Conservation (phyloP, 208 protist genomes). For the Giardia duodenalis region DNA sequence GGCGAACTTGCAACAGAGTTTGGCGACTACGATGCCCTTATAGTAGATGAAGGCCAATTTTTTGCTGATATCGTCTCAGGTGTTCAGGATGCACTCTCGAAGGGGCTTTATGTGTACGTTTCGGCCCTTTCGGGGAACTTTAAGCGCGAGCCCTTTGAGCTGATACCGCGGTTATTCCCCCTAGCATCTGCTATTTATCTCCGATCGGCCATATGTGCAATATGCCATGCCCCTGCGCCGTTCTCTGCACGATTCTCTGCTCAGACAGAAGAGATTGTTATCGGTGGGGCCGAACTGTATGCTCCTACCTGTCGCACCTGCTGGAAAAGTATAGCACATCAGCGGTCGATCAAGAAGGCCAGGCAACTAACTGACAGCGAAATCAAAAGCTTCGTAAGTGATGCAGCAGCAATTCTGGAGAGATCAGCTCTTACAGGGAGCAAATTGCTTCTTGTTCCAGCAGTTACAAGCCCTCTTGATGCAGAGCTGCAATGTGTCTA, state of each 20-base stretch:
- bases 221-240: conserved; percentile 47
- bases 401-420: no score
- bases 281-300: conserved; percentile 76
- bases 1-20: background rate
- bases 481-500: no score
- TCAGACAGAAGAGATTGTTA: conserved; percentile 57
- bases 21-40: background rate
- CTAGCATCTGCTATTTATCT: conserved; percentile 61
- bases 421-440: no score
- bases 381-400: no score
- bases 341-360: no score
- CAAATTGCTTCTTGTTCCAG: no score
- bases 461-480: no score
- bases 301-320: conserved; percentile 61
- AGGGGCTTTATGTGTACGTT: conserved; percentile 71
- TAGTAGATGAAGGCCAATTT: conserved; percentile 34
- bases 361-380: no score
- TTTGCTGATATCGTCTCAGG: conserved; percentile 72
- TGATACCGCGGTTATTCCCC: conserved; percentile 61
- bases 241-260: conserved; percentile 63
- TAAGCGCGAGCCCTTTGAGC: conserved; percentile 62
- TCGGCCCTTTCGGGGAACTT: conserved; percentile 74
- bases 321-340: background rate
- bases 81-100: conserved; percentile 58
- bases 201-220: background rate